Evolutionary conservation across 345 rosid genomes (phyloP), one percentile per base, ranked within the genome.

Genomic region (Iberis pinnata): DNA sequence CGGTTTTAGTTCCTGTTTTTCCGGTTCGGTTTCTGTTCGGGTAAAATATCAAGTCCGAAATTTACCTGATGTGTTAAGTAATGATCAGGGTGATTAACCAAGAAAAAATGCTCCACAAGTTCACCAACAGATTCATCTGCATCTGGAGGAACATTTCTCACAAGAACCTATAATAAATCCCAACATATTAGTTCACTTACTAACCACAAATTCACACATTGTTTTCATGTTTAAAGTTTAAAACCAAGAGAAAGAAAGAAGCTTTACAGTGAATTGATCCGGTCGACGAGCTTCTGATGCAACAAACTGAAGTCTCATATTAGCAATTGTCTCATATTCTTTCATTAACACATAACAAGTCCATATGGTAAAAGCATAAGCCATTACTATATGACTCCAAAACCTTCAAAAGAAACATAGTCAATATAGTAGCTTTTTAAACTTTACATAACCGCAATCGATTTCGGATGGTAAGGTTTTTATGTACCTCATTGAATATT

Each of bases 281-380:
- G 96, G 84, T 22, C 94, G 77, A 15, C 94, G 93, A 54, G 60
- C 70, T 67, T 81, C 98, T 5, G 95, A 71, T 32, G 83, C 81
- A 75, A 92, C 76, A 79, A 92, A 92, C 29, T 79, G 88, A 74
- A 83, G 75, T 58, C 98, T 73, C 98, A 88, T 83, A 22, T 56
- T 62, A 56, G 96, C 86, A 61, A 92, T 70, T 11, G 20, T 76
- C 65, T 75, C 95, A 48, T 92, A 92, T 76, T 92, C 98, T 74
- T 75, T 88, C 49, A 63, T 63, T 73, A 92, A 61, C 60, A 88
- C 84, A 67, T 77, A 88, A 69, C 81, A 81, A 37, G 95, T 88
- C 98, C 98, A 90, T 53, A 84, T 75, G 43, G 96, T 84, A 56
- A 90, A 76, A 62, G 76, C 89, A 74, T 90, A 90, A 12, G 92